Conservation (phyloP, 192 early-diverging fungal species). For the Chytriomyces hyalinus region DNA sequence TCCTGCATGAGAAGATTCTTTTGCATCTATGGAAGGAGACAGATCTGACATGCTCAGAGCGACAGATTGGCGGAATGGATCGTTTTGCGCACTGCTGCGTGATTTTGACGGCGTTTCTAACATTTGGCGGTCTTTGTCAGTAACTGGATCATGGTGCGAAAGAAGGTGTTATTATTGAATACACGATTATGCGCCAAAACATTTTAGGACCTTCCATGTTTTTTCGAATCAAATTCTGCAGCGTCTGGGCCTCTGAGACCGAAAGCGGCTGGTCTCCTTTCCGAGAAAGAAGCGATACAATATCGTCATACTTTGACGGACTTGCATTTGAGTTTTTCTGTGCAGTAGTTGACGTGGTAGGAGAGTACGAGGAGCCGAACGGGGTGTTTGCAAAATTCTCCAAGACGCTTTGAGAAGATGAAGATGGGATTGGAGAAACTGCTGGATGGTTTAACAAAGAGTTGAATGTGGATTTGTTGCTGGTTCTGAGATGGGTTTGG, state of each 20-base stretch:
- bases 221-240: constrained; percentile 9
- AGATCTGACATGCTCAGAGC: constrained; percentile 18
- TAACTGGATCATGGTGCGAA: neutral
- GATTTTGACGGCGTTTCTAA: constrained; percentile 1
- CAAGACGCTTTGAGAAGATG: neutral
- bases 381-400: neutral
- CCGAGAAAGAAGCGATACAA: constrained; percentile 8
- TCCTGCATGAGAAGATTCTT: neutral
- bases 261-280: constrained; percentile 15
- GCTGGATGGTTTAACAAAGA: neutral
- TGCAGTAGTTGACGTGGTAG: neutral
- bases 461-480: neutral
- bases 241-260: neutral
- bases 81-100: neutral
- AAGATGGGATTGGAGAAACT: neutral
- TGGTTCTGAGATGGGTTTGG: neutral
- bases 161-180: neutral
- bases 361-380: neutral
- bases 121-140: neutral
- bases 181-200: neutral
- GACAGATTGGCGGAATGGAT: constrained; percentile 18
- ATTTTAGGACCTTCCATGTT: constrained; percentile 3
- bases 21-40: neutral
- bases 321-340: neutral
- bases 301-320: constrained; percentile 34